Evolutionary conservation across 345 rosid species (phyloP), one percentile per base, ranked within the genome.

Genomic region (Barbarea vulgaris): DNA sequence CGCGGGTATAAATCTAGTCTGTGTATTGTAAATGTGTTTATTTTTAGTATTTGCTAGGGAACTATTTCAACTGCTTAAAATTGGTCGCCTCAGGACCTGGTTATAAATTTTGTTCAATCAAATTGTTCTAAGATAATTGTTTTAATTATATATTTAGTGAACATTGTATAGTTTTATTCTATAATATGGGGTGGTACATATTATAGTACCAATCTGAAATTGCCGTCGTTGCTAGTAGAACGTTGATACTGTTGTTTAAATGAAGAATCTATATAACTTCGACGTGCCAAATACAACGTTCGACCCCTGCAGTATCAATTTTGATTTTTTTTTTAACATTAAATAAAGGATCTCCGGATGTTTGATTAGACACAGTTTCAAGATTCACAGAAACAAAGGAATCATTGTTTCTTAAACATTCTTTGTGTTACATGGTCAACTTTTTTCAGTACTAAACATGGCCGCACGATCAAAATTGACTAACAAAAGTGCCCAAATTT

Each of bases 211-310:
- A 18, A 15, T 33, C 31, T 56, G 21, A 56, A 21, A 25, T 21
- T 30, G 59, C 57, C 52, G 67, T 66, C 67, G 28, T 52, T 51
- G 52, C 37, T 71, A 17, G 61, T 61, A 50, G 6, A 58, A 70
- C 27, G n/a, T 30, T 9, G 63, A n/a, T 33, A 15, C 3, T 31
- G 24, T 57, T 57, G 4, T 14, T 13, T 41, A 46, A 33, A 8
- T 13, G 72, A 56, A 46, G 72, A 56, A 46, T 74, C 51, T 56
- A 34, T 44, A 21, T 59, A 47, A 36, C 39, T 55, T 30, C 51
- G 72, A 66, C 73, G 60, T 67, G 72, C 67, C 60, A 74, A 57
- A 36, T 24, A 57, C 72, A 67, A 74, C 67, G 78, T 74, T 74
- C 51, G 56, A 36, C 22, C n/a, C 19, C n/a, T n/a, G n/a, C n/a